These are phyloP conservation scores for Schizosaccharomyces japonicus DNA, from an alignment of 805 yeast genomes.

Conservation along the genomic window DNA sequence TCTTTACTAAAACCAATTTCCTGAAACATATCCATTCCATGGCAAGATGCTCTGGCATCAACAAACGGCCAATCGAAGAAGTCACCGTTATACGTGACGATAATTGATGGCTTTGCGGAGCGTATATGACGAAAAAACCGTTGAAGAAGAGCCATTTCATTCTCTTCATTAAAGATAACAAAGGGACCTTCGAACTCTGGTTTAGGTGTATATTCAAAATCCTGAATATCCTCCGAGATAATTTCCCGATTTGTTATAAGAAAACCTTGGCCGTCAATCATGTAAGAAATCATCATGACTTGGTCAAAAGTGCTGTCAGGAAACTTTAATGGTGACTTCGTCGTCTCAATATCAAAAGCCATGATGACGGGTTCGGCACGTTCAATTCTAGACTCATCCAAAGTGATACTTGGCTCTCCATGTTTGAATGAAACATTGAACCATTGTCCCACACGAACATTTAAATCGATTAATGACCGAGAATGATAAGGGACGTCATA, in stretches of 20 bases:
- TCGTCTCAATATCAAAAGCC: constrained; percentile 94
- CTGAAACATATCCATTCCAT: constrained; percentile 67
- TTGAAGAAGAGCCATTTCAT: constrained; percentile 50
- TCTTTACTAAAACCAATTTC: constrained; percentile 89
- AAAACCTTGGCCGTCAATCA: constrained; percentile 95
- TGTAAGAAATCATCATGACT: constrained; percentile 95
- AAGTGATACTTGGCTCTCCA: constrained; percentile 30
- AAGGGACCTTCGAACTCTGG: constrained; percentile 86
- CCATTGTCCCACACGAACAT: constrained; percentile 89
- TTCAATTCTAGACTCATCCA: constrained; percentile 52
- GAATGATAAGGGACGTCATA: constrained; percentile 94
- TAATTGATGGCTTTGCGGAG: constrained; percentile 82
- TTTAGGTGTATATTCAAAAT: constrained; percentile 90
- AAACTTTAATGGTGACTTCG: constrained; percentile 84
- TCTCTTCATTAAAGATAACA: constrained; percentile 69
- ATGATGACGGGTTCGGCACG: constrained; percentile 93
- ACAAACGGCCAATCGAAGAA: constrained; percentile 98
- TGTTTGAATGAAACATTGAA: constrained; percentile 48
- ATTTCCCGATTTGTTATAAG: constrained; percentile 84
- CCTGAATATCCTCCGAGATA: constrained; percentile 82
- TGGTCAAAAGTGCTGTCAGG: constrained; percentile 82
- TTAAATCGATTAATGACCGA: constrained; percentile 74
- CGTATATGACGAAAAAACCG: constrained; percentile 75
- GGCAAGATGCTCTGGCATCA: constrained; percentile 61
- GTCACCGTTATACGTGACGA: constrained; percentile 94